Conservation (phyloP, 2,329 filamentous ascomycete genomes). For the Penicillium griseofulvum region DNA sequence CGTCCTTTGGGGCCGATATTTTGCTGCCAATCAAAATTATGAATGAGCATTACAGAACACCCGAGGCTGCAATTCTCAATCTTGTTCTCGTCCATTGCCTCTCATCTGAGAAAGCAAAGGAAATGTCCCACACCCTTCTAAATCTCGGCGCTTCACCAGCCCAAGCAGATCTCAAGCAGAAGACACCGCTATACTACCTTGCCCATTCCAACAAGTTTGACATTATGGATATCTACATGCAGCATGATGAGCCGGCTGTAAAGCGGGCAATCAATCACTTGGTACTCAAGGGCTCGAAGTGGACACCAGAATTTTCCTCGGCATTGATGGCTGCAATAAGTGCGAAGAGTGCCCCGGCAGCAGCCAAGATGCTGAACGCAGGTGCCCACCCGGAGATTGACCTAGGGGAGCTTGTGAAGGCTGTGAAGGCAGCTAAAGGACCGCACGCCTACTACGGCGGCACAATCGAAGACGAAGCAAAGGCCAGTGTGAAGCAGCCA, state of each 20-base stretch:
- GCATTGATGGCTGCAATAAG: constrained; percentile 61
- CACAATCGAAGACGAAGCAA: constrained; percentile 51
- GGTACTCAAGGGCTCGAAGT: constrained; percentile 45
- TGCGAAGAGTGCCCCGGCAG: constrained; percentile 49
- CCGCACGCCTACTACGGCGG: constrained; percentile 33
- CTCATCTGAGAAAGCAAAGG: constrained; percentile 60
- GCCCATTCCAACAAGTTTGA: constrained; percentile 51
- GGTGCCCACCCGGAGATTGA: constrained; percentile 62
- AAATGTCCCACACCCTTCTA: constrained; percentile 65
- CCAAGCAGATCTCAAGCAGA: constrained; percentile 65
- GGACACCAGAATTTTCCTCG: constrained; percentile 37
- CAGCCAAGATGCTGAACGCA: constrained; percentile 60
- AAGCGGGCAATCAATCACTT: constrained; percentile 67
- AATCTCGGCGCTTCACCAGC: constrained; percentile 68
- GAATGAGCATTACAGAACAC: constrained; percentile 42
- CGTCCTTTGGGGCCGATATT: constrained; percentile 72
- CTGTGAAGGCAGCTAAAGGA: constrained; percentile 9
- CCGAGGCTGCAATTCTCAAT: constrained; percentile 64
- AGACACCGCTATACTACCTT: constrained; percentile 66
- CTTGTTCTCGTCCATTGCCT: constrained; percentile 66
- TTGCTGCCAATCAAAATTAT: constrained; percentile 70
- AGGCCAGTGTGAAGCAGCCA: constrained; percentile 58
- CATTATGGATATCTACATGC: constrained; percentile 44
- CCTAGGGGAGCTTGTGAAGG: constrained; percentile 50
- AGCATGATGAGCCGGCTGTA: constrained; percentile 60